Evolutionary conservation across 2,329 filamentous ascomycete species (phyloP), one percentile per base, ranked within the genome.

Genomic region (Aureobasidium sp.): DNA sequence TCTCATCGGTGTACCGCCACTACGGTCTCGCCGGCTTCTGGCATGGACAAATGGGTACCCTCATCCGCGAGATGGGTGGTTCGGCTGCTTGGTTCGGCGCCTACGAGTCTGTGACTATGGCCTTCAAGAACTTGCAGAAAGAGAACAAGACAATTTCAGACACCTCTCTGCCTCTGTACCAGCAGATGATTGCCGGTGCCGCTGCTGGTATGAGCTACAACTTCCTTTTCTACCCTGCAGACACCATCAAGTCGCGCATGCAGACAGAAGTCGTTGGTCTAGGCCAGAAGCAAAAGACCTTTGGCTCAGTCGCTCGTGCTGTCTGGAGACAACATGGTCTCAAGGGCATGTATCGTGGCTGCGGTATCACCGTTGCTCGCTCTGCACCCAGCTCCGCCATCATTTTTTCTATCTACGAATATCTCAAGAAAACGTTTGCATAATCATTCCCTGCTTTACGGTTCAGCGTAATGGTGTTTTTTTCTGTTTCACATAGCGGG

Each of bases 171-270:
- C 88, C 90, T 5, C 74, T 97, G 5, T 89, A 89, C 81, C 91
- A 97, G 75, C 91, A 96, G 73, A 90, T 95, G 70, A 72, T 90
- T 25, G 90, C 92, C 1, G 93, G 93, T 45, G 93, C 93, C 3
- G 85, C 86, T 9, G 94, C 93, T 3, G 94, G 94, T 59, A 89
- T 97, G 78, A 87, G 86, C 39, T 99, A 99, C 77, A 99, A 99
- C 73, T 97, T 97, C 72, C 78, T 96, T 27, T 97, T 97, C 79
- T 99, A 94, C 73, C 94, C 94, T 0, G 94, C 94, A 54, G 94
- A 99, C 73, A 99, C 94, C 0, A 88, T 99, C 78, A 99, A 99
- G 77, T 95, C 90, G 21, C 86, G 93, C 50, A 96, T 99, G 87
- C 94, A 99, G 77, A 99, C 94, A 0, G 83, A 88, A 59, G 87